A percentile compares a stretch with the other conserved stretches of the same genome.
Conservation (phyloP, 331 rosid genomes). For the Rhamnella rubrinervis region DNA sequence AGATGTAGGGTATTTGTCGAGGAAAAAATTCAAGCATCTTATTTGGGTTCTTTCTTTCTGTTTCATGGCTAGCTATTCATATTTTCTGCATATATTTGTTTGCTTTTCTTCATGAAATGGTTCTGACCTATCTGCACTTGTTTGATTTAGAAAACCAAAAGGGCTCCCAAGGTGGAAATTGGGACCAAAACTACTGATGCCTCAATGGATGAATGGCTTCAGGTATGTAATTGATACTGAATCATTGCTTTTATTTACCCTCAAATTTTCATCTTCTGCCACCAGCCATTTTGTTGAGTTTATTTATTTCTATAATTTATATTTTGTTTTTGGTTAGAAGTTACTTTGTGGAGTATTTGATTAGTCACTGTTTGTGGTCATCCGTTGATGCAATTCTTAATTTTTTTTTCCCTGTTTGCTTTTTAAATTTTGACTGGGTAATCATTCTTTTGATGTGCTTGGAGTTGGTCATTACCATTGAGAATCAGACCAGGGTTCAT, state of each 20-base stretch:
- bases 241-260: neutral
- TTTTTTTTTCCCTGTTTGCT: no score
- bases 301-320: constrained; percentile 11
- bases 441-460: no score
- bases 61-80: neutral
- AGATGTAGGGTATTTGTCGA: neutral
- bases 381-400: neutral
- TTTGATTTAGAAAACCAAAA: constrained; percentile 72
- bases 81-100: neutral
- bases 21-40: neutral
- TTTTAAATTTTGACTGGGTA: no score
- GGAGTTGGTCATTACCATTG: no score
- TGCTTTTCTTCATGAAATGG: constrained; percentile 8
- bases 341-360: no score
- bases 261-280: constrained; percentile 2
- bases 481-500: no score
- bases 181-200: constrained; percentile 78
- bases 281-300: neutral
- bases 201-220: constrained; percentile 87
- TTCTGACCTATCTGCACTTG: constrained; percentile 4
- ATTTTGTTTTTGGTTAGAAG: no score
- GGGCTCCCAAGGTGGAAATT: constrained; percentile 90
- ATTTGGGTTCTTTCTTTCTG: neutral
- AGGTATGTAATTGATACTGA: constrained; percentile 51
- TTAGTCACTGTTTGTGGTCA: neutral